phyloP scores from a whole-genome alignment of 352 stramenopile genomes.

The Globisporangium spinosum region DNA sequence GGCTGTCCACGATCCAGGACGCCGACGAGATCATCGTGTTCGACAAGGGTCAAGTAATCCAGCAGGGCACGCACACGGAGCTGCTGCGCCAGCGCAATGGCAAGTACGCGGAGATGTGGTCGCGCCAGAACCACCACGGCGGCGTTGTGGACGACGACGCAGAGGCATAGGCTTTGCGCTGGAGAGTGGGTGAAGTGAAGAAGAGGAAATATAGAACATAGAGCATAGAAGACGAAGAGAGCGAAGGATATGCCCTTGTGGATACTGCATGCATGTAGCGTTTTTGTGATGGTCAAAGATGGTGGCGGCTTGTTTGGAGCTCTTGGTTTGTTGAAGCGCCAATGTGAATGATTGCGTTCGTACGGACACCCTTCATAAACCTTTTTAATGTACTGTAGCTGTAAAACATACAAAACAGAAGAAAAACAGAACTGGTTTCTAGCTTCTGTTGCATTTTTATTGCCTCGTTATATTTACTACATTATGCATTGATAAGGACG shows the following conservation, averaged over 20 bases:
- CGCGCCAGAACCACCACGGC: constrained; percentile 48
- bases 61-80: constrained; percentile 85
- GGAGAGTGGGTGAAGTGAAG: not conserved
- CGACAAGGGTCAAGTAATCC: constrained; percentile 79
- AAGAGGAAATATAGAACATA: not conserved
- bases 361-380: not conserved
- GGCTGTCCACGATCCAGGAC: constrained; percentile 78
- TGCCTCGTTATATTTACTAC: not conserved
- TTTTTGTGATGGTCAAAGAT: not conserved
- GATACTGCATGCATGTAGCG: not conserved
- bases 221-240: not conserved
- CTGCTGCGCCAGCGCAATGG: constrained; percentile 63
- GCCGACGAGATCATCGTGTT: constrained; percentile 90
- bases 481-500: not conserved
- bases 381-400: not conserved
- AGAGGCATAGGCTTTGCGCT: not conserved
- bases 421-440: no score
- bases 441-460: no score
- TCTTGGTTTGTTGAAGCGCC: not conserved
- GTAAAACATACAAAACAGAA: not conserved
- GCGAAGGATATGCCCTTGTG: not conserved
- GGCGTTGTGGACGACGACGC: not conserved
- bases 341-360: not conserved
- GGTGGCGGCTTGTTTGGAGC: not conserved
- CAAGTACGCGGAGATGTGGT: constrained; percentile 81